These are phyloP conservation scores for Pseudodiploospora longispora DNA, from an alignment of 2,329 filamentous ascomycete species.

Conservation along the genomic window DNA sequence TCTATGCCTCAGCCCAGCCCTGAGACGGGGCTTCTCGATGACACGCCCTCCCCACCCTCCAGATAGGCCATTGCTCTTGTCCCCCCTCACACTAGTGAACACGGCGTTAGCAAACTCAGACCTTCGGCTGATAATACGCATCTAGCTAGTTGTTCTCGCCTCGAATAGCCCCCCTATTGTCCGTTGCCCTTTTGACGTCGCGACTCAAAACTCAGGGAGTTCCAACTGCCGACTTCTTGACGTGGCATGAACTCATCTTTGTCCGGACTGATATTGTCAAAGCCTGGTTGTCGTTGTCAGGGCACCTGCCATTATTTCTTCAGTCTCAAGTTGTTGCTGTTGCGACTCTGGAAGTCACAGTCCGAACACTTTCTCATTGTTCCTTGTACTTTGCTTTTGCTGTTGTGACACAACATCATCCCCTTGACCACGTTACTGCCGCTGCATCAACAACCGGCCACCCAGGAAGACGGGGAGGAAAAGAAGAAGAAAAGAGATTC, in stretches of 20 bases:
- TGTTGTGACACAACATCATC: constrained; percentile 10
- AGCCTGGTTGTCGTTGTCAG: too few species aligned
- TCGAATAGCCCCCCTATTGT: constrained; percentile 1
- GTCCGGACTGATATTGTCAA: too few species aligned
- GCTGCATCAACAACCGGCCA: constrained; percentile 4
- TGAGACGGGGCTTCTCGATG: too few species aligned
- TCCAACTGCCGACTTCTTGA: constrained; percentile 1
- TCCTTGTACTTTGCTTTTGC: background rate
- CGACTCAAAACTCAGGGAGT: constrained; percentile 6
- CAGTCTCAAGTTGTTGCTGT: too few species aligned
- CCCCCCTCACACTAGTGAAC: background rate
- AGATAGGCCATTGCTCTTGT: background rate
- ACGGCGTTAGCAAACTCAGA: background rate
- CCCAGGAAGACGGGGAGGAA: background rate
- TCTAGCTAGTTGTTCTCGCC: background rate
- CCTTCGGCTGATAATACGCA: background rate
- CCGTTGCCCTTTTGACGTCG: background rate
- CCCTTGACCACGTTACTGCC: constrained; percentile 7
- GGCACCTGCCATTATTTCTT: too few species aligned
- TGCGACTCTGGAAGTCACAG: too few species aligned
- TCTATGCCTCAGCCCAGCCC: too few species aligned
- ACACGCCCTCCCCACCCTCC: too few species aligned
- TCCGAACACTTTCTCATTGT: background rate
- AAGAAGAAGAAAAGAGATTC: background rate
- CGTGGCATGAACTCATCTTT: too few species aligned